Conservation (phyloP, 805 yeast genomes). For the Torulaspora indica region DNA sequence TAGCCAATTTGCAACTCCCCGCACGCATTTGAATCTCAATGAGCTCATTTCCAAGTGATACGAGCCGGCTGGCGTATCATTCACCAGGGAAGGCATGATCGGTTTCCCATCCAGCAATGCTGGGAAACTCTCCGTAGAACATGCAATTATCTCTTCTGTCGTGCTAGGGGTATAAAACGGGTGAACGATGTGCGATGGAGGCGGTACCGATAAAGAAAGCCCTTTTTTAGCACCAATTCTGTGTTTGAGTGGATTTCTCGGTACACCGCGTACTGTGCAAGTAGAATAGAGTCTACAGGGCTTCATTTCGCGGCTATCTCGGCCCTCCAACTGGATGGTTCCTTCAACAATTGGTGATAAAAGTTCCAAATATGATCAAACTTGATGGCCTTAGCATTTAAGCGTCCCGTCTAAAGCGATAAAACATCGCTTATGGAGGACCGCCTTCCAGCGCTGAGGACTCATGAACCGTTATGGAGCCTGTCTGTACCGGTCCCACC, state of each 20-base stretch:
- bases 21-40: conserved; percentile 17
- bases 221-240: neutral
- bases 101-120: conserved; percentile 20
- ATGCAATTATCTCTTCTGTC: conserved; percentile 24
- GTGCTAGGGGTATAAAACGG: conserved; percentile 28
- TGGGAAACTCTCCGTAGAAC: conserved; percentile 21
- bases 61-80: conserved; percentile 4
- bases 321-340: neutral
- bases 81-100: conserved; percentile 19
- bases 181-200: conserved; percentile 21
- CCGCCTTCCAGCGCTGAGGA: neutral
- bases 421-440: neutral
- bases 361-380: neutral
- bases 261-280: neutral
- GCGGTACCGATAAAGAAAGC: conserved; percentile 3
- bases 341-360: neutral
- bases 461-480: neutral
- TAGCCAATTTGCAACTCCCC: conserved; percentile 24
- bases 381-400: neutral
- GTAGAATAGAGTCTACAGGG: conserved; percentile 6
- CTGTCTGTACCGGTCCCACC: neutral
- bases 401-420: neutral
- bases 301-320: no score
- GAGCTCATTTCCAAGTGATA: conserved; percentile 11
- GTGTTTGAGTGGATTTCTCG: conserved; percentile 3